Evolutionary conservation across 2,329 filamentous ascomycete species (phyloP).

Genomic region (Diplodia corticola): DNA sequence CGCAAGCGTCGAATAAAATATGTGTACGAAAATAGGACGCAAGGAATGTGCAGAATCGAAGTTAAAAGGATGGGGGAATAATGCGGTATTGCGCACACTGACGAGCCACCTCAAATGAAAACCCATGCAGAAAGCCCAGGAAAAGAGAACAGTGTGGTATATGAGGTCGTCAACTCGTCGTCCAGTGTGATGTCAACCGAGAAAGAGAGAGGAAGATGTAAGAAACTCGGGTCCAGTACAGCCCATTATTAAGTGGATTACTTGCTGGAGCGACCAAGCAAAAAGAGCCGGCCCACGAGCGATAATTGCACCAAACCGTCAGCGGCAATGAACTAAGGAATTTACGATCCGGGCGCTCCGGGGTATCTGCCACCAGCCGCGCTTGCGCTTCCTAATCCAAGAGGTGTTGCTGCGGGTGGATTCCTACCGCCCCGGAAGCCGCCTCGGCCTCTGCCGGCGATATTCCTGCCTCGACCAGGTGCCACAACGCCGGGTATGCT

Average conservation of each 20-base stretch:
- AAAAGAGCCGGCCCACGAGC: neutral
- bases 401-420: conserved; percentile 5
- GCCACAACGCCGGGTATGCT: conserved; percentile 58
- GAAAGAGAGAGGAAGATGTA: conserved; percentile 7
- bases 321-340: neutral
- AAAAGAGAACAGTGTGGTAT: conserved; percentile 11
- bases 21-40: conserved; percentile 17
- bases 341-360: neutral
- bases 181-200: conserved; percentile 7
- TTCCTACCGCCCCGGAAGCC: neutral
- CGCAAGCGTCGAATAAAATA: conserved; percentile 14
- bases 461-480: conserved; percentile 35
- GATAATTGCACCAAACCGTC: neutral
- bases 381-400: neutral
- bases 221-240: conserved; percentile 3
- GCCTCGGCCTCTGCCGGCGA: conserved; percentile 9
- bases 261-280: neutral
- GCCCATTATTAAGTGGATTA: conserved; percentile 15
- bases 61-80: neutral
- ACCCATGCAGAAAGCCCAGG: neutral
- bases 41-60: conserved; percentile 17
- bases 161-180: conserved; percentile 13
- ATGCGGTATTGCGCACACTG: conserved; percentile 10
- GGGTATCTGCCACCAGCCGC: conserved; percentile 11
- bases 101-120: conserved; percentile 3